phyloP scores from a whole-genome alignment of 2,329 filamentous ascomycete genomes.

The Alternaria gansuensis region DNA sequence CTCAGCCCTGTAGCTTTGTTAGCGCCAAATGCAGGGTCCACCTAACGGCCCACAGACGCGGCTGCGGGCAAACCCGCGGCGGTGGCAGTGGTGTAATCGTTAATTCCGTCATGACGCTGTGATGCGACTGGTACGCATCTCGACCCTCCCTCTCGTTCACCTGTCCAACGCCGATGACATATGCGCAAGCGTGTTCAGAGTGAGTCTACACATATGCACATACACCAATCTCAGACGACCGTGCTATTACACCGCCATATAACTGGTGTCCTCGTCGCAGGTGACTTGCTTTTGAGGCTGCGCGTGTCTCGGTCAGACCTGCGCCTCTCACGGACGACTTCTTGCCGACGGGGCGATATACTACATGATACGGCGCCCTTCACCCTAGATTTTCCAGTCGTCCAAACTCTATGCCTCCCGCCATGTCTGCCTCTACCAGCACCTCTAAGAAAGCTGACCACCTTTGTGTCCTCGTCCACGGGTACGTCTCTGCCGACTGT shows the following conservation, averaged over 20 bases:
- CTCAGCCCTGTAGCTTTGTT: constrained; percentile 13
- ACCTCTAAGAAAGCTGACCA: constrained; percentile 63
- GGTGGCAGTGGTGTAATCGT: constrained; percentile 8
- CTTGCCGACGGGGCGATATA: constrained; percentile 26
- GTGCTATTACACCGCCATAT: background rate
- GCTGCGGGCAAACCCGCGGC: constrained; percentile 18
- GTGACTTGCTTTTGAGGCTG: constrained; percentile 12
- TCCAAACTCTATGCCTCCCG: constrained; percentile 26
- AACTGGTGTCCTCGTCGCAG: constrained; percentile 2
- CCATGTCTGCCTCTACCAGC: constrained; percentile 20
- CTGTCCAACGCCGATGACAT: background rate
- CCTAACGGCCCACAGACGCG: constrained; percentile 17
- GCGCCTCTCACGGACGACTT: constrained; percentile 31
- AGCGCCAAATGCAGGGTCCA: constrained; percentile 22
- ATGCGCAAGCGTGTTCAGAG: background rate
- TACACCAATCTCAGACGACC: background rate
- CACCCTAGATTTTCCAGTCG: background rate
- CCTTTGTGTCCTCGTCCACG: constrained; percentile 80
- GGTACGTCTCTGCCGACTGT: constrained; percentile 59
- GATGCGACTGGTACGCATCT: constrained; percentile 3
- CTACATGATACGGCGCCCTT: constrained; percentile 23
- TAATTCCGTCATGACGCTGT: constrained; percentile 30
- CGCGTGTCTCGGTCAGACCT: constrained; percentile 21
- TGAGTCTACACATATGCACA: background rate
- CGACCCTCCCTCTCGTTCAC: background rate